phyloP scores from a whole-genome alignment of 345 rosid species.

The Balakata baccata region DNA sequence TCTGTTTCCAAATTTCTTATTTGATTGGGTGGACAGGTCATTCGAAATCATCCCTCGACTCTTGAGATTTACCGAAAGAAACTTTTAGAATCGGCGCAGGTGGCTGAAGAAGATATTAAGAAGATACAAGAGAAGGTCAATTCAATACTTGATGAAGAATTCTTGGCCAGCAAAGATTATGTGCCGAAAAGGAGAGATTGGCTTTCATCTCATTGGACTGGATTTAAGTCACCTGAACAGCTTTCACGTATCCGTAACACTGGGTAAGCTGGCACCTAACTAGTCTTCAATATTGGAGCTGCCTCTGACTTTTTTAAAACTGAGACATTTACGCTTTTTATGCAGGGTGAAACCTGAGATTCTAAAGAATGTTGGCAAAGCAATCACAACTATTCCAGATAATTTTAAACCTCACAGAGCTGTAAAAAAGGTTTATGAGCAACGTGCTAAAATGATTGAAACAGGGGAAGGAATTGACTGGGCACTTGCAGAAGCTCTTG shows the following conservation, averaged over 20 bases:
- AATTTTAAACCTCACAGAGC: slow-evolving; percentile 70
- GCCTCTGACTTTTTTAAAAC: neutral
- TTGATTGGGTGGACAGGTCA: slow-evolving; percentile 44
- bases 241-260: slow-evolving; percentile 74
- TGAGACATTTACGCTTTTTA: slow-evolving; percentile 14
- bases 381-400: slow-evolving; percentile 64
- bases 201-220: slow-evolving; percentile 86
- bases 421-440: slow-evolving; percentile 76
- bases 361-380: slow-evolving; percentile 77
- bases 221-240: slow-evolving; percentile 81
- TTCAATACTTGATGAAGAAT: slow-evolving; percentile 67
- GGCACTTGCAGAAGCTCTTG: slow-evolving; percentile 84
- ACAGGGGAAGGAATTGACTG: slow-evolving; percentile 82
- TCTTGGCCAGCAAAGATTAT: slow-evolving; percentile 67
- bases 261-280: slow-evolving; percentile 41
- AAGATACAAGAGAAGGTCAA: slow-evolving; percentile 59
- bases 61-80: slow-evolving; percentile 64
- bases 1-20: slow-evolving; percentile 6
- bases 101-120: slow-evolving; percentile 31
- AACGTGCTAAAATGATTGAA: slow-evolving; percentile 73
- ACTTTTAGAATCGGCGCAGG: slow-evolving; percentile 58
- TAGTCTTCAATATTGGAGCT: slow-evolving; percentile 5
- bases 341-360: slow-evolving; percentile 80
- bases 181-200: slow-evolving; percentile 66
- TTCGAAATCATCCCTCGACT: slow-evolving; percentile 64